A percentile compares a stretch with the other conserved stretches of the same genome.
Evolutionary conservation across 163 green algal species (phyloP).

Genomic region (Chlamydomonas reinhardtii): DNA sequence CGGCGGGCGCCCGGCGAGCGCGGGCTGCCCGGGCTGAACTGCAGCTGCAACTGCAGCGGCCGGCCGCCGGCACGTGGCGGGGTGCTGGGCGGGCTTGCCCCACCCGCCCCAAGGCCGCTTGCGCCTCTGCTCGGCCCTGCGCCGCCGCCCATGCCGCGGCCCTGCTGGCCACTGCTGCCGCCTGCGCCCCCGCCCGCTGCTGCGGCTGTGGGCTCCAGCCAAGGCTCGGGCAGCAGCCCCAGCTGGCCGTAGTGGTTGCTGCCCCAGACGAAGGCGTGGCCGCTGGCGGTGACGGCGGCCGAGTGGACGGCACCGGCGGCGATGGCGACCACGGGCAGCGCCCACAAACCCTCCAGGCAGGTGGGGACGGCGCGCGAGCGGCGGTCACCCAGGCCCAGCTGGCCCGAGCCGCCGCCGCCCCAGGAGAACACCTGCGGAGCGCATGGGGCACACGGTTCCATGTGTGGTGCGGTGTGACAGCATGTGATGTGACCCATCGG

Average conservation of each 20-base stretch:
- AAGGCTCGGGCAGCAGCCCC: constrained; percentile 59
- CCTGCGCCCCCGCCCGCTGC: too few species aligned
- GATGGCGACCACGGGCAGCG: constrained; percentile 85
- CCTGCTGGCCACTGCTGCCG: too few species aligned
- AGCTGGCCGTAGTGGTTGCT: constrained; percentile 80
- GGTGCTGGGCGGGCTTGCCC: too few species aligned
- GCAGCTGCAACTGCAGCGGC: too few species aligned
- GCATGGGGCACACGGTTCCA: too few species aligned
- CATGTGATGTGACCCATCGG: too few species aligned
- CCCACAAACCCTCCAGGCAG: constrained; percentile 85
- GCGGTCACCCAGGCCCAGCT: constrained; percentile 88
- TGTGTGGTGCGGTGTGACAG: too few species aligned
- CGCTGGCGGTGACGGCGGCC: constrained; percentile 85
- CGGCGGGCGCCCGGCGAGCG: neutral
- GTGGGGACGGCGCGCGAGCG: constrained; percentile 69
- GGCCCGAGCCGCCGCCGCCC: constrained; percentile 82
- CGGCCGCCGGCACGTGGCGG: too few species aligned
- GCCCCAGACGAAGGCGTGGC: constrained; percentile 92
- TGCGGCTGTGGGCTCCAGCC: too few species aligned
- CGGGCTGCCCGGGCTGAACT: neutral
- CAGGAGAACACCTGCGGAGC: constrained; percentile 82
- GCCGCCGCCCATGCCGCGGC: too few species aligned
- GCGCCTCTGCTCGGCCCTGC: too few species aligned
- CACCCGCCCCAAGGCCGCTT: too few species aligned
- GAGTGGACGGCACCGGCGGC: constrained; percentile 87